phyloP scores from a whole-genome alignment of 2,329 filamentous ascomycete species.

The Penicillium janthinellum region DNA sequence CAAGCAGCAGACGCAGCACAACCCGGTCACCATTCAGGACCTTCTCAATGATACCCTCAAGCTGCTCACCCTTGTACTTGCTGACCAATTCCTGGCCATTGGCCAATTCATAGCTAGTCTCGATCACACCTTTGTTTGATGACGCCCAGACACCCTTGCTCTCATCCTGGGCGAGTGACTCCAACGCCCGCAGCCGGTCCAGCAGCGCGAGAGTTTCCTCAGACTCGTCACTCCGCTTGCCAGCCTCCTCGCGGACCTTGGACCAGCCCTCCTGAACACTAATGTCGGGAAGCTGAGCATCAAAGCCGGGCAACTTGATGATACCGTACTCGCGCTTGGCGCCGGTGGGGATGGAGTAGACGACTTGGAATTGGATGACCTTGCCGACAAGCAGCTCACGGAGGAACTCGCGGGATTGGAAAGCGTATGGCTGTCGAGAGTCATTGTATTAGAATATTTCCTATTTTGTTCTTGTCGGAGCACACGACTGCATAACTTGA shows the following conservation, averaged over 20 bases:
- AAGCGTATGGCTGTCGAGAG: conserved; percentile 68
- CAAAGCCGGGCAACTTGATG: conserved; percentile 66
- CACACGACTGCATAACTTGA: background rate
- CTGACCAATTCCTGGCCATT: conserved; percentile 75
- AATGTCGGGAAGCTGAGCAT: conserved; percentile 79
- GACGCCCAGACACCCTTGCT: conserved; percentile 80
- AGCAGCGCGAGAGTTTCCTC: conserved; percentile 71
- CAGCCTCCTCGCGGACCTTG: conserved; percentile 91
- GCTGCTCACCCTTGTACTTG: conserved; percentile 78
- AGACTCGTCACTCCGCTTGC: conserved; percentile 78
- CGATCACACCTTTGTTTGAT: conserved; percentile 64
- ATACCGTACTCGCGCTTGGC: conserved; percentile 84
- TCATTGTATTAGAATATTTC: too few relatives aligned
- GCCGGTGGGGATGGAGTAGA: conserved; percentile 82
- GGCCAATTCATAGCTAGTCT: conserved; percentile 78
- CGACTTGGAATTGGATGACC: conserved; percentile 77
- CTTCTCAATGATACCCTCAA: conserved; percentile 86
- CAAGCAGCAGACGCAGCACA: conserved; percentile 77
- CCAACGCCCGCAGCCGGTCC: conserved; percentile 74
- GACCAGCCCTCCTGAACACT: conserved; percentile 87
- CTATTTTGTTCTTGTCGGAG: background rate
- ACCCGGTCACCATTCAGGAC: conserved; percentile 90
- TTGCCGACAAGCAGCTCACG: conserved; percentile 84
- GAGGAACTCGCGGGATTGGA: conserved; percentile 91
- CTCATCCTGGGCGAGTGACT: conserved; percentile 75